Base-by-base conservation (phyloP, 1,139 yeast species). In the Pichia sp. region DNA sequence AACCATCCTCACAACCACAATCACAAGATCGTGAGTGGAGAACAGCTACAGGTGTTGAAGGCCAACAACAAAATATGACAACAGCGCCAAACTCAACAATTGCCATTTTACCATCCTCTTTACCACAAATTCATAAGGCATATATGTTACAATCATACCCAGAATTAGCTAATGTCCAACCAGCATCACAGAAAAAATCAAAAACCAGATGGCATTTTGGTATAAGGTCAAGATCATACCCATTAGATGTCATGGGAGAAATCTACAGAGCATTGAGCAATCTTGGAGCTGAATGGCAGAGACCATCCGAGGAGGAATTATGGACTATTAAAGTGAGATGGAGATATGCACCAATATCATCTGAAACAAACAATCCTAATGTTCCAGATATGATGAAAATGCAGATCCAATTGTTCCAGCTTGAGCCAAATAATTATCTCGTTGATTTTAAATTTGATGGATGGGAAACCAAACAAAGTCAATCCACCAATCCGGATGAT, bases 201-300 rank as follows among this genome's bases (percentile, higher is more conserved):
- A 92, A 88, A 66, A 88, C 96, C 11, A 81, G 96, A 68, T 92
- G 99, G 99, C 98, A 92, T 71, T 94, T 94, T 64, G 99, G 99
- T 53, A 92, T 92, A 53, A 76, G 99, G 61, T 88, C 97, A 11
- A 77, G 97, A 60, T 88, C 97, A 1, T 92, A 92, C 63, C 98
- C 99, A 35, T 73, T 92, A 56, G 99, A 92, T 65, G 98, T 92
- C 9, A 92, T 92, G 98, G 97, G 97, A 27, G 99, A 94, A 64
- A 90, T 92, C 39, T 92, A 94, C 67, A 76, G 97, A 41, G 98
- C 98, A 0, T 73, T 92, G 60, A 86, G 86, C 68, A 88, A 87
- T 60, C 72, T 94, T 48, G 97, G 97, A 4, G 97, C 98, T 1
- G 97, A 92, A 65, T 92, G 98, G 98, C 89, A 95, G 15, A 82